Base-by-base conservation (phyloP, 352 stramenopile species). In the Globisporangium paroecandrum region DNA sequence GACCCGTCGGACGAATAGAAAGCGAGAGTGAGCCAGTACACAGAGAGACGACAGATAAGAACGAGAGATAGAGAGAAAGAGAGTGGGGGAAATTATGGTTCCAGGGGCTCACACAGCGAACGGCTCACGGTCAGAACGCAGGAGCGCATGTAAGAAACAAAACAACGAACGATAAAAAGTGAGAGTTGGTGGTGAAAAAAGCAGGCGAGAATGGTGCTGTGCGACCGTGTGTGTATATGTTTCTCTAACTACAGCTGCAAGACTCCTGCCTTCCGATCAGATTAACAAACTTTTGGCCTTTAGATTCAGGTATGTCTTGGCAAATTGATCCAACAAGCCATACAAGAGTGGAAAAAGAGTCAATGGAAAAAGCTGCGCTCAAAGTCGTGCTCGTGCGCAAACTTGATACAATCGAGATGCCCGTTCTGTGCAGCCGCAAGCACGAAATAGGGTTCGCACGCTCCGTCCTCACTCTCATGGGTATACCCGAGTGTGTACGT, bases 1-100 rank as follows among this genome's bases (percentile, higher is more conserved):
- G 69, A 78, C 8, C 3, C 20, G 12, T 27, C 55, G 46, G 54
- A 64, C 12, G 64, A 69, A 62, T 58, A 65, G 43, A 65, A 20
- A 55, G 47, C 25, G 47, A 54, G 46, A 54, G 46, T 3, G 46
- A 24, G 7, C 47, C n/a, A 55, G 13, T 13, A 49, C 15, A 49
- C 41, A 22, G 38, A 43, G 38, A 22, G 41, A 49, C 7, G 32
- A 38, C 32, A 12, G 13, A 49, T 1, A 49, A 49, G 41, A 49
- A 20, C 41, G 15, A 49, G 41, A 49, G 41, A 49, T 49, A 49
- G 41, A 49, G 41, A 49, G 15, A 49, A 2, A 47, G 41, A 49
- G 41, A 49, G 41, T n/a, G 41, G 41, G 15, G 15, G 22, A 49
- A 15, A 49, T 49, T 49, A 49, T 49, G 41, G 41, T 49, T 49